Evolutionary conservation across 768 basidiomycete genomes (phyloP), one percentile per base, ranked within the genome.

Genomic region (Xerocomellus intermedius): DNA sequence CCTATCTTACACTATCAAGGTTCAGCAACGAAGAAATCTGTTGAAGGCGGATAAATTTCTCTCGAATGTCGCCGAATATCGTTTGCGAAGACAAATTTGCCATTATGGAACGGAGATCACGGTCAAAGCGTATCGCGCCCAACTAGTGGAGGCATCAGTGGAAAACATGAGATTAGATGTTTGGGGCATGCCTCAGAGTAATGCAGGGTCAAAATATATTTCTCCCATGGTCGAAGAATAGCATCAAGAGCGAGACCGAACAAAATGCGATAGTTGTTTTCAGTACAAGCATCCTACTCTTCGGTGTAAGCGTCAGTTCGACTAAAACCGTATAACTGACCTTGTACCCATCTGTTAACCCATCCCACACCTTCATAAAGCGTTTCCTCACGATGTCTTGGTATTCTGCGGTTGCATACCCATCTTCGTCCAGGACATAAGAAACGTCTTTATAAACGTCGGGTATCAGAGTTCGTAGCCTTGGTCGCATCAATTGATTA

Each of bases 191-290:
- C 94, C 80, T 98, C 96, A 12, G 91, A 91, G 68, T 90, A 98
- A 71, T 82, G 87, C 64, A 96, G 78, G 1, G 83, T 79, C 62
- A 86, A 77, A 21, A 94, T 77, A 61, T 86, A 82, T 69, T 91
- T 96, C 74, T 99, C 97, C 94, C 94, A 98, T 42, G 94, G 95
- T 44, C 91, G 80, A n/a, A 97, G 83, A 19, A 98, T 76, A 8
- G 91, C 83, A 65, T 96, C 94, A 16, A 98, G 79, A 0, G 86
- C 86, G 36, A 96, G 80, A 9, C 84, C 83, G 66, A 95, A 96
- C 73, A 98, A 86, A 22, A 86, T 68, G 10, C 89, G 86, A 67
- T 89, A 97, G 69, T 98, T 98, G 44, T 73, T 79, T 54, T 96
- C 92, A 0, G 94, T 96, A 67, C 97, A 87, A 0, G 83, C 77